Base-by-base conservation (phyloP, 148 eudicot genomes). In the Pouteria glomerata region DNA sequence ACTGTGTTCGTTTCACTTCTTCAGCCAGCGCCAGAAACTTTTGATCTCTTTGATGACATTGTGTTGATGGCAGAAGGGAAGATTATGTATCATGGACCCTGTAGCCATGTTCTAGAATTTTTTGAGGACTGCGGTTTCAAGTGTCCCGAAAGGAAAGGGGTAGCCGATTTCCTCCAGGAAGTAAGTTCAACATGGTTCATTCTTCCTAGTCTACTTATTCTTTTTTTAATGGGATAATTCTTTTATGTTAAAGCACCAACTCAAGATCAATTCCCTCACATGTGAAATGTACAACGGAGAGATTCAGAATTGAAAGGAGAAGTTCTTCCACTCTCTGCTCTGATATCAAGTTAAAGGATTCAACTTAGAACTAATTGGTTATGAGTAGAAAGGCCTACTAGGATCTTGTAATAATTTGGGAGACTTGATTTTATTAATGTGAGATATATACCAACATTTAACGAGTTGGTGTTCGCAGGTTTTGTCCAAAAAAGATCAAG, bases 101-200 rank as follows among this genome's bases (percentile, higher is more conserved):
- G 84, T 52, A 53, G 61, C 68, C 48, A 70, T 66, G 70, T 77
- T 26, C 57, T 90, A 34, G 81, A 86, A 12, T 88, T 86, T 73
- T 90, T 93, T 52, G 83, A 81, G 57, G 78, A 71, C 23, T 83
- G 87, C 63, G 98, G 98, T 13, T 90, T 90, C 60, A 82, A 63
- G 55, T 93, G 98, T 81, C 96, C 98, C n/a, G 77, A 68, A 41
- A 90, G 96, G 75, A 93, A 90, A 83, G 96, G 90, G 24, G 86
- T 90, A 13, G 89, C 93, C 23, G 91, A 88, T 74, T 93, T 93
- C 80, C 91, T 93, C 44, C 98, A 93, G 73, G 96, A 92, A 90
- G 98, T 84, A 79, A 81, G 37, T 69, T 33, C 30, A 60, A 8
- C 24, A 19, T 42, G 39, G 30, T 45, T 60, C 31, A 11, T 53